These are phyloP conservation scores for Coemansia furcata DNA, from an alignment of 192 early-diverging fungal species.

Conservation along the genomic window DNA sequence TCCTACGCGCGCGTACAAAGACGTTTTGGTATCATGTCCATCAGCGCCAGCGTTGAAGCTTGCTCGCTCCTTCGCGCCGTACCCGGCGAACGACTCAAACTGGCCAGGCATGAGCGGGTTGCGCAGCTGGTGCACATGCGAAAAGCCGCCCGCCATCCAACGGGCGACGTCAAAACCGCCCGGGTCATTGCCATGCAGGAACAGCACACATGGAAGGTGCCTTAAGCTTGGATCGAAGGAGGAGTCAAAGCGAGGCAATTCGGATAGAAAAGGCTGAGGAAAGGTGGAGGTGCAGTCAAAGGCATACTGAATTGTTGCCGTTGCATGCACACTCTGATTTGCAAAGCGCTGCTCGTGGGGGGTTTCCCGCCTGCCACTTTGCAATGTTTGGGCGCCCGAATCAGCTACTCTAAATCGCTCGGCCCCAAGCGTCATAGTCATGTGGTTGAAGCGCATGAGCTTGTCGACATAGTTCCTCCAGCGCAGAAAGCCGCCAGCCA, in stretches of 20 bases:
- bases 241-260: constrained; percentile 50
- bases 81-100: constrained; percentile 45
- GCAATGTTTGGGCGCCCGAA: constrained; percentile 19
- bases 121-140: constrained; percentile 40
- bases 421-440: constrained; percentile 50
- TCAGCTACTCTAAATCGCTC: constrained; percentile 32
- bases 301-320: constrained; percentile 50
- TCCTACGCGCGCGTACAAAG: not conserved
- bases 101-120: constrained; percentile 50
- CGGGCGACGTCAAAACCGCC: constrained; percentile 56
- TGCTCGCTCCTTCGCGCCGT: constrained; percentile 32
- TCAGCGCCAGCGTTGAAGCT: not conserved
- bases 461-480: constrained; percentile 52
- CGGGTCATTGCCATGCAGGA: constrained; percentile 46
- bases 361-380: not conserved
- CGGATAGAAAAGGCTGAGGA: constrained; percentile 44
- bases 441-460: constrained; percentile 53
- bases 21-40: not conserved
- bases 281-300: constrained; percentile 51
- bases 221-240: constrained; percentile 51
- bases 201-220: constrained; percentile 47
- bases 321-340: constrained; percentile 12
- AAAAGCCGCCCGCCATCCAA: constrained; percentile 51
- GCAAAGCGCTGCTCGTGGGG: constrained; percentile 20
- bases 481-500: constrained; percentile 48